Evolutionary conservation across 1,284 basidiomycete species (phyloP).

Genomic region (Leucoagaricus sp.): DNA sequence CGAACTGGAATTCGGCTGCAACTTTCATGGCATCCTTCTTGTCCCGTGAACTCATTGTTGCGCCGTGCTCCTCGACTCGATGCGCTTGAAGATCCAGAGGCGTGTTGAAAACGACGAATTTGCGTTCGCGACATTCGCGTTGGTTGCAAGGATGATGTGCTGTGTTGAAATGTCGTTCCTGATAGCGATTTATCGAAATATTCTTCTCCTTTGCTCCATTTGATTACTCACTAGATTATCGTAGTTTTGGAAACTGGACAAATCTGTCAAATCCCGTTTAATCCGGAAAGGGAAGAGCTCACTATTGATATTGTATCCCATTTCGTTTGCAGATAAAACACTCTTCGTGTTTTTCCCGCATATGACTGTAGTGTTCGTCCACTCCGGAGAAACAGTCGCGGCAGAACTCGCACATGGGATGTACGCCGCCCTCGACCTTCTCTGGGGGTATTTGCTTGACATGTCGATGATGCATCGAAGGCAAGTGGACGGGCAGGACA

Average conservation of each 20-base stretch:
- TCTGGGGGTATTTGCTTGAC: constrained; percentile 42
- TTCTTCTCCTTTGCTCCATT: neutral
- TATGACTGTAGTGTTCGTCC: constrained; percentile 93
- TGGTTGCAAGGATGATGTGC: constrained; percentile 83
- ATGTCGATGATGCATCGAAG: constrained; percentile 60
- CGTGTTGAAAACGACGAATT: constrained; percentile 94
- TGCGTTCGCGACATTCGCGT: constrained; percentile 76
- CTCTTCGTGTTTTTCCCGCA: constrained; percentile 94
- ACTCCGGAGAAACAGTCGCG: constrained; percentile 87
- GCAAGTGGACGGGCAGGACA: constrained; percentile 74
- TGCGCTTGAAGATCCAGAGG: constrained; percentile 92
- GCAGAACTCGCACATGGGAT: constrained; percentile 92
- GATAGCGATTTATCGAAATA: neutral
- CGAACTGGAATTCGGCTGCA: constrained; percentile 80
- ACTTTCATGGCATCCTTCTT: constrained; percentile 79
- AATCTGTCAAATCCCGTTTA: constrained; percentile 11
- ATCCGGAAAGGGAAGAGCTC: constrained; percentile 30
- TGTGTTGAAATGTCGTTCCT: constrained; percentile 73
- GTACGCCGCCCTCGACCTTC: constrained; percentile 68
- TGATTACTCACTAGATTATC: constrained; percentile 58
- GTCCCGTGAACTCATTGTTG: constrained; percentile 78
- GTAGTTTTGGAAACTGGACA: constrained; percentile 76
- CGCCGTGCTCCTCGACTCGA: constrained; percentile 85
- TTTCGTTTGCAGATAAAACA: constrained; percentile 92
- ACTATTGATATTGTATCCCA: constrained; percentile 86